Base-by-base conservation (phyloP, 345 rosid species). In the Citrus cavaleriei region DNA sequence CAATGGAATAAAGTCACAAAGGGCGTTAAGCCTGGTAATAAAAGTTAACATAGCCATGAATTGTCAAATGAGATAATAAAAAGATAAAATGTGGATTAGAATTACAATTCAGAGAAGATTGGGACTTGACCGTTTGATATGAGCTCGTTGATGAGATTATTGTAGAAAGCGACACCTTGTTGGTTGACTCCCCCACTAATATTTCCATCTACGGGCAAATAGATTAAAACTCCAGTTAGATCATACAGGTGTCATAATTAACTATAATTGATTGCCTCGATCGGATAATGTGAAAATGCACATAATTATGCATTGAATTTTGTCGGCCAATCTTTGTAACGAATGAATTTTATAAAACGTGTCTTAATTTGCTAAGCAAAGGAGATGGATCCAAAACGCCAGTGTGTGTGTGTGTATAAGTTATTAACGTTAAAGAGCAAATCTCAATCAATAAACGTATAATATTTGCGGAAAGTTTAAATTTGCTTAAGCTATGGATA, bases 1-100 rank as follows among this genome's bases (percentile, higher is more conserved):
- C 89, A 90, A 18, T 87, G 93, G 38, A 84, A 85, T 32, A 90
- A 78, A 58, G 92, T 89, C 57, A 88, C 92, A 10, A 87, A 84
- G 34, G 94, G 94, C 28, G 72, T 74, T 58, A 91, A 74, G 61
- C 91, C 93, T 88, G 72, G 5, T 75, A 46, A 76, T 16, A 24
- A 5, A 5, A 38, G 35, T 2, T 7, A 49, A 4, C 2, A 16
- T 28, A 37, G 51, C 16, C 16, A 37, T 22, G 4, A 22, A 37
- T 4, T 37, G 16, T 68, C 38, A 32, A 46, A 18, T 64, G 19
- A 64, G 68, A 64, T 2, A 30, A 54, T 18, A 13, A 63, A 13
- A 63, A 30, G 67, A 63, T 2, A 6, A 18, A 3, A 6, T 1
- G 8, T 14, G 37, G 18, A 46, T 46, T 12, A 12, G 51, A 46